phyloP scores from a whole-genome alignment of 2,329 filamentous ascomycete species.

The Blumeriella jaapii region DNA sequence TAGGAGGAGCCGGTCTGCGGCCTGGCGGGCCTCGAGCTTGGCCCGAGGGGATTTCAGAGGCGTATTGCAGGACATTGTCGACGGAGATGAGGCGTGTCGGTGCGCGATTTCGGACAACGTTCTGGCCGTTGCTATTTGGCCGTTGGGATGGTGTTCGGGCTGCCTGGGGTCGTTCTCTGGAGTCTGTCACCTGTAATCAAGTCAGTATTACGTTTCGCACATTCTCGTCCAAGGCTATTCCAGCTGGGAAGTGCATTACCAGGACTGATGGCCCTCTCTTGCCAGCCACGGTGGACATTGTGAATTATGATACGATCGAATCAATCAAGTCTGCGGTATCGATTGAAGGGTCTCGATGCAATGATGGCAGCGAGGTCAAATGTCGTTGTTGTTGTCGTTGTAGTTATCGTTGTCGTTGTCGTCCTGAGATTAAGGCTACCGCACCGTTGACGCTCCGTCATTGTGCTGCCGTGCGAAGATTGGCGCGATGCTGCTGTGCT shows the following conservation, averaged over 20 bases:
- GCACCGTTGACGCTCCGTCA: too few species aligned
- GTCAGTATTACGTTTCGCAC: conserved; percentile 5
- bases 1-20: conserved; percentile 34
- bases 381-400: too few species aligned
- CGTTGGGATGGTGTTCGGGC: conserved; percentile 27
- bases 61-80: conserved; percentile 89
- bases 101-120: conserved; percentile 27
- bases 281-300: conserved; percentile 21
- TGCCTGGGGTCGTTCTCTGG: conserved; percentile 36
- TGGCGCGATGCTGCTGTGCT: too few species aligned
- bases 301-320: not conserved
- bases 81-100: conserved; percentile 74
- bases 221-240: not conserved
- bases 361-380: too few species aligned
- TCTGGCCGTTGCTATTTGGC: conserved; percentile 22
- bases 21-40: conserved; percentile 64
- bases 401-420: too few species aligned
- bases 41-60: conserved; percentile 88
- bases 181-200: conserved; percentile 41
- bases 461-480: too few species aligned
- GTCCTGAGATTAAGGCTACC: too few species aligned
- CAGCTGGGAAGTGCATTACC: conserved; percentile 31
- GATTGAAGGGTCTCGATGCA: too few species aligned
- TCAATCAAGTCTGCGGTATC: not conserved
- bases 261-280: conserved; percentile 51